Evolutionary conservation across 2,329 filamentous ascomycete genomes (phyloP).

Genomic region (Xylaria sp.): DNA sequence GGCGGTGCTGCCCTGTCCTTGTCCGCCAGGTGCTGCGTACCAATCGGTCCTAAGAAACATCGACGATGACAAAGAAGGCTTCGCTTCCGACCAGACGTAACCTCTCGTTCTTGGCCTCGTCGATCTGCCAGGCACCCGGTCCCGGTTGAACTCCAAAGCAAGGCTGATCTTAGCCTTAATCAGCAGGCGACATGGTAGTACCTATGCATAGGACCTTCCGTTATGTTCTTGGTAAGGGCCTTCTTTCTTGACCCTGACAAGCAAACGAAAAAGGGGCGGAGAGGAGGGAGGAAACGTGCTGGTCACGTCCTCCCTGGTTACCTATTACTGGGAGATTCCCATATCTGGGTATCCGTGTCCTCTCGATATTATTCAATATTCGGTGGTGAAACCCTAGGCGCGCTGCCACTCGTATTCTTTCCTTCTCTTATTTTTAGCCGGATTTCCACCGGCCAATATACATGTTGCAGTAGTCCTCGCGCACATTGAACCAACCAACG

Average conservation of each 20-base stretch:
- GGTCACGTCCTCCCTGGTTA: background rate
- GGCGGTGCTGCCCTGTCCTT: background rate
- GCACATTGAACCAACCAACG: slow-evolving; percentile 1
- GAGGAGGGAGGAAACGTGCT: background rate
- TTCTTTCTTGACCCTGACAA: background rate
- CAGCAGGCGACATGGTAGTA: slow-evolving; percentile 18
- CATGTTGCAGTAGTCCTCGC: background rate
- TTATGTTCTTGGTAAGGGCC: slow-evolving; percentile 25
- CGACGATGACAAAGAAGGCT: slow-evolving; percentile 14
- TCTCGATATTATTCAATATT: slow-evolving; percentile 13
- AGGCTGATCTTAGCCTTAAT: slow-evolving; percentile 29
- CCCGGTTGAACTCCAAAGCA: slow-evolving; percentile 25
- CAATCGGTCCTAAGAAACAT: slow-evolving; percentile 13
- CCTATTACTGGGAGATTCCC: no score
- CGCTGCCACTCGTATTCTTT: background rate
- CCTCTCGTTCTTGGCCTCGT: slow-evolving; percentile 14
- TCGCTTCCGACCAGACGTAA: slow-evolving; percentile 23
- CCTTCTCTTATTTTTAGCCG: background rate
- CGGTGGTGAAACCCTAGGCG: slow-evolving; percentile 3
- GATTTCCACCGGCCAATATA: slow-evolving; percentile 3
- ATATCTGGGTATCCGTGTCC: slow-evolving; percentile 18
- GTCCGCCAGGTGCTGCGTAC: no score
- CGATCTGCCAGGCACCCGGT: slow-evolving; percentile 27
- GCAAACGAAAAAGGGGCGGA: slow-evolving; percentile 6
- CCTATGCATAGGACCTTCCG: slow-evolving; percentile 20